phyloP scores from a whole-genome alignment of 192 early-diverging fungal genomes.

The Backusella australiensis region DNA sequence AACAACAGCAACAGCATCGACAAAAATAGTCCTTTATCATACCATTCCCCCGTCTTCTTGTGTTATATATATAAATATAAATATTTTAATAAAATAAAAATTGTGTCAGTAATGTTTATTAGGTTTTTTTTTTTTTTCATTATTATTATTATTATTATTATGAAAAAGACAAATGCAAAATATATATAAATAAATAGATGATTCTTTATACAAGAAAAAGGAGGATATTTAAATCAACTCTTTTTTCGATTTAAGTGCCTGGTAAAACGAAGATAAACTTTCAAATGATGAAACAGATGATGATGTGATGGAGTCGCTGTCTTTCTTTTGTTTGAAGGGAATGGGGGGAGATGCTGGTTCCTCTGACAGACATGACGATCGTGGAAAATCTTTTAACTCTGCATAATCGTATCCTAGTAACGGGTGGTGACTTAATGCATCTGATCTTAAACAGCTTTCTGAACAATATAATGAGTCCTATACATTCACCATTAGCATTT shows the following conservation, averaged over 20 bases:
- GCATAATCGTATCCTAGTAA: slow-evolving; percentile 37
- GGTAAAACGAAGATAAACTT: background rate
- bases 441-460: slow-evolving; percentile 30
- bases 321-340: slow-evolving; percentile 1
- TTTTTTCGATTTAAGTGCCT: background rate
- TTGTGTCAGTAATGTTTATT: background rate
- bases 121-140: background rate
- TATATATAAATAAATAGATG: background rate
- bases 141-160: background rate
- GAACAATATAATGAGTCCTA: slow-evolving; percentile 38
- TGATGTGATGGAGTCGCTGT: background rate
- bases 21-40: background rate
- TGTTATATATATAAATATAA: background rate
- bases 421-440: slow-evolving; percentile 33
- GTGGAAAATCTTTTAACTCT: slow-evolving; percentile 37
- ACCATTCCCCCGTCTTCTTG: background rate
- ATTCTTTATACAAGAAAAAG: background rate
- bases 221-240: background rate
- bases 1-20: background rate
- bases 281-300: slow-evolving; percentile 10
- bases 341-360: background rate
- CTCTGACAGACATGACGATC: slow-evolving; percentile 17
- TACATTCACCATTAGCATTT: background rate
- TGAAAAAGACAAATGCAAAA: slow-evolving; percentile 2
- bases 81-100: background rate